Evolutionary conservation across 495 filamentous ascomycete genomes (phyloP), one percentile per base, ranked within the genome.

Genomic region (Cercophora samala): DNA sequence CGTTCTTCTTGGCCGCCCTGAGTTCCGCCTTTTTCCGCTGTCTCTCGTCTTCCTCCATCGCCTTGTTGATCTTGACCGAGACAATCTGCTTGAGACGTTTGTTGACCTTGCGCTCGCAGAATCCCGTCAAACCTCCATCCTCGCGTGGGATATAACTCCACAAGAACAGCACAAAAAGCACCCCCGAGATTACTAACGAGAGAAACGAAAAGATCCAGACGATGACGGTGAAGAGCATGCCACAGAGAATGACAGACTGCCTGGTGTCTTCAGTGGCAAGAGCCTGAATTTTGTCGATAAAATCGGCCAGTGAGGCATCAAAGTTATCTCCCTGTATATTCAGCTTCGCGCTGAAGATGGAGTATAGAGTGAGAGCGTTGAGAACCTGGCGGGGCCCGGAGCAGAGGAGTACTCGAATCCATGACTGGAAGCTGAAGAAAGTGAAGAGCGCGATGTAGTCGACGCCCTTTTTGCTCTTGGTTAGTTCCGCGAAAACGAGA

Each of bases 371-470:
- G 66, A 97, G 78, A 19, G 87, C 91, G 74, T 99, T 99, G 75
- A 97, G 82, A 64, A 88, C 90, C 72, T 96, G 91, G 66, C 95
- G 90, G 17, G 95, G 95, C 1, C 93, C 94, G 78, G 96, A 91
- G 55, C 93, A 95, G 69, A 97, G 84, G 61, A 97, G 79, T 29
- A 93, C 88, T 60, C 92, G 90, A 74, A 97, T 85, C 89, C 95
- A 97, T 62, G 90, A 89, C 80, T 97, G 90, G 75, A 97, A 97
- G 19, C 90, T 90, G 77, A 97, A 99, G 73, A 97, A 97, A 32
- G 92, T 89, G 73, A 97, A 97, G 2, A 99, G 83, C 13, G 93
- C 95, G 53, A 96, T 83, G 75, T 96, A 97, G 75, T 97, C 94
- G 29, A 88, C 86, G 13, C 93, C 92, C 75, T 96, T 94, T 74